These are phyloP conservation scores for Pleurotus sapidus DNA, from an alignment of 768 basidiomycete genomes.

Conservation along the genomic window DNA sequence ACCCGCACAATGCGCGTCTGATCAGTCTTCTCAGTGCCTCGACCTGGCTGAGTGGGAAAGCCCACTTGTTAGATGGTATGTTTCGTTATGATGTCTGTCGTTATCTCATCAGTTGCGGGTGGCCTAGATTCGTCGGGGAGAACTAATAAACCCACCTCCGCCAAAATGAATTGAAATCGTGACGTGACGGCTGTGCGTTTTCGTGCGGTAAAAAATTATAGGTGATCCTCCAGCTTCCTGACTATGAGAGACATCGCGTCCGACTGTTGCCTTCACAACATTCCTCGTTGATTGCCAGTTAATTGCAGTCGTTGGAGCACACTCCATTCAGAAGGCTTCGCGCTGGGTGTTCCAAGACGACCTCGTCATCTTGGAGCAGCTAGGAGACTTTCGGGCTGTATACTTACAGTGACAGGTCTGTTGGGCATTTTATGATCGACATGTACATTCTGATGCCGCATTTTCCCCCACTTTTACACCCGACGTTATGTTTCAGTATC, in stretches of 20 bases:
- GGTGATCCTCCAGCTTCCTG: no score
- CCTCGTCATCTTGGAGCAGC: no score
- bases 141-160: background rate
- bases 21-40: constrained; percentile 6
- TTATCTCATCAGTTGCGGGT: background rate
- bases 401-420: background rate
- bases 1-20: background rate
- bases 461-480: background rate
- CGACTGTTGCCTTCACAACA: no score
- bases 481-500: background rate
- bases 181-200: background rate
- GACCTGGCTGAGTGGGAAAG: constrained; percentile 1
- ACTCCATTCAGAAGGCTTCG: no score
- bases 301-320: no score
- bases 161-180: background rate
- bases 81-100: constrained; percentile 6
- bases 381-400: no score
- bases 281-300: no score
- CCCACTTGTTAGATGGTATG: background rate
- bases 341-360: no score
- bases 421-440: background rate
- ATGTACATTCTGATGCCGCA: background rate
- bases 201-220: background rate
- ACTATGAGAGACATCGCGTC: no score
- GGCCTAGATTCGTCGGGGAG: background rate